These are phyloP conservation scores for Leptographium radiaticola DNA, from an alignment of 2,329 filamentous ascomycete genomes.

Conservation along the genomic window DNA sequence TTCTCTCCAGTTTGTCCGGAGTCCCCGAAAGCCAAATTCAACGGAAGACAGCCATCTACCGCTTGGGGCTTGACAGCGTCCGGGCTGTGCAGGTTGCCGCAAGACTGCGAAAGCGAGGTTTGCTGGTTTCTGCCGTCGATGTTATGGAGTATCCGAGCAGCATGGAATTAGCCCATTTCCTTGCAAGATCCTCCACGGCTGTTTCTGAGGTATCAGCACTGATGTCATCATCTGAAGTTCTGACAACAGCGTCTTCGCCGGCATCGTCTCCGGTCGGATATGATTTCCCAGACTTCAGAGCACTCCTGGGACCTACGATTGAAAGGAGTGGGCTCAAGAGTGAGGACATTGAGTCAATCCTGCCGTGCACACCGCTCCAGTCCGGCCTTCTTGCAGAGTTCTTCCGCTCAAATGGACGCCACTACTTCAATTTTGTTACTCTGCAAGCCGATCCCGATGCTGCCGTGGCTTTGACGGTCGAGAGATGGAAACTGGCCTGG, in stretches of 20 bases:
- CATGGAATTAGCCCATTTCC: conserved; percentile 3
- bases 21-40: conserved; percentile 35
- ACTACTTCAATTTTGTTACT: conserved; percentile 65
- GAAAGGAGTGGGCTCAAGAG: conserved; percentile 1
- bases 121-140: conserved; percentile 52
- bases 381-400: conserved; percentile 69
- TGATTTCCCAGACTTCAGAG: conserved; percentile 26
- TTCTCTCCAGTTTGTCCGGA: conserved; percentile 46
- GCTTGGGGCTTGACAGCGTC: conserved; percentile 85
- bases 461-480: conserved; percentile 13
- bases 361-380: conserved; percentile 72
- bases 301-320: conserved; percentile 17
- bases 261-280: conserved; percentile 12
- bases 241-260: neutral
- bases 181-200: neutral
- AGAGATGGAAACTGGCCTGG: conserved; percentile 47
- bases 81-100: conserved; percentile 68
- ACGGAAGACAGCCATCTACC: conserved; percentile 61
- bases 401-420: conserved; percentile 46
- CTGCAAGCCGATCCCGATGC: conserved; percentile 33
- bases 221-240: neutral
- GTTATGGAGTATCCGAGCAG: conserved; percentile 52
- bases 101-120: conserved; percentile 45
- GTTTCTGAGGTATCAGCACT: neutral
- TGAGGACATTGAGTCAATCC: conserved; percentile 38